phyloP scores from a whole-genome alignment of 768 basidiomycete genomes.

The Artomyces pyxidatus region DNA sequence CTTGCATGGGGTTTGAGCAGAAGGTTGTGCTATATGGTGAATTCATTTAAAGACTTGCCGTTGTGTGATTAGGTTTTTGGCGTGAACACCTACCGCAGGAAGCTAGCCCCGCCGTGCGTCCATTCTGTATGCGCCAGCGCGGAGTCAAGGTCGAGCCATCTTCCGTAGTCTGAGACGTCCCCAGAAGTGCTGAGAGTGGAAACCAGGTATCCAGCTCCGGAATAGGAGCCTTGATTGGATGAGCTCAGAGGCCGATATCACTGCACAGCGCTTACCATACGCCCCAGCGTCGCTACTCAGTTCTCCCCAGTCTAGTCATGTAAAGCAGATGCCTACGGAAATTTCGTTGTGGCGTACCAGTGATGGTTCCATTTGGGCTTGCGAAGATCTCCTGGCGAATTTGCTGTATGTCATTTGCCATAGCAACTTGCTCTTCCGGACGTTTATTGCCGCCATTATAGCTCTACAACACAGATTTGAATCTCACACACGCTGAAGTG shows the following conservation, averaged over 20 bases:
- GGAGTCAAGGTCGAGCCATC: constrained; percentile 66
- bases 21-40: constrained; percentile 38
- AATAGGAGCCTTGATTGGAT: constrained; percentile 62
- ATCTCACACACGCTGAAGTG: background rate
- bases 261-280: constrained; percentile 39
- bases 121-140: constrained; percentile 51
- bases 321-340: no score
- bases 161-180: constrained; percentile 34
- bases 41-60: background rate
- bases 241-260: no score
- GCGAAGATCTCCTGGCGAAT: constrained; percentile 52
- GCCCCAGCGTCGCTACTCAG: constrained; percentile 48
- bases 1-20: constrained; percentile 56
- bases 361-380: constrained; percentile 50
- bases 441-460: constrained; percentile 69
- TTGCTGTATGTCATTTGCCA: constrained; percentile 40
- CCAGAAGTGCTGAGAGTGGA: constrained; percentile 33
- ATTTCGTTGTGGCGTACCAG: constrained; percentile 43
- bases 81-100: constrained; percentile 38
- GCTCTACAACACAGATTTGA: constrained; percentile 26
- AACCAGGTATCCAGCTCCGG: constrained; percentile 54
- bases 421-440: constrained; percentile 32
- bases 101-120: constrained; percentile 41
- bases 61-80: background rate
- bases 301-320: constrained; percentile 39